phyloP scores from a whole-genome alignment of 2,329 filamentous ascomycete genomes.

The Hypomyces rosellus region DNA sequence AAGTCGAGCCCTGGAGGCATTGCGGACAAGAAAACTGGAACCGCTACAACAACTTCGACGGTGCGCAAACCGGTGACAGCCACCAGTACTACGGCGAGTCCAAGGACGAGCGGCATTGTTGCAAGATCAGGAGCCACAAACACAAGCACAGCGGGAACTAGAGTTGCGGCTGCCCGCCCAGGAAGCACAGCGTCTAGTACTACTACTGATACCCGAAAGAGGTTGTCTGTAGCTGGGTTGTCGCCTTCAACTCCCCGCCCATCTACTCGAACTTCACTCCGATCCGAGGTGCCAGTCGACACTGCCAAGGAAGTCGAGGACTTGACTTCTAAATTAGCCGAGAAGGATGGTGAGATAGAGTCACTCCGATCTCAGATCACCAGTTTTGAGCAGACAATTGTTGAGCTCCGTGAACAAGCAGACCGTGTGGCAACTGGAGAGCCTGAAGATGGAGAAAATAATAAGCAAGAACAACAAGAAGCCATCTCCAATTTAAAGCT shows the following conservation, averaged over 20 bases:
- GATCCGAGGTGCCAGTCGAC: conserved; percentile 36
- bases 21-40: conserved; percentile 29
- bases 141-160: conserved; percentile 26
- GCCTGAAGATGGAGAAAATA: conserved; percentile 34
- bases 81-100: conserved; percentile 26
- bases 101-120: conserved; percentile 29
- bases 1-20: conserved; percentile 33
- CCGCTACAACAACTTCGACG: conserved; percentile 24
- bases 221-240: conserved; percentile 45
- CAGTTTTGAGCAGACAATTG: conserved; percentile 49
- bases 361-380: conserved; percentile 51
- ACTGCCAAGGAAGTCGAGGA: conserved; percentile 52
- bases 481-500: conserved; percentile 42
- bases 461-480: conserved; percentile 34
- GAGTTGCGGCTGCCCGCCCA: conserved; percentile 22
- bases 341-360: conserved; percentile 52
- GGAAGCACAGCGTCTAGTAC: background rate
- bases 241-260: conserved; percentile 26
- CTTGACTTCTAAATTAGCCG: conserved; percentile 52
- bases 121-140: conserved; percentile 24
- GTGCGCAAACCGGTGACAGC: conserved; percentile 28
- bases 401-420: conserved; percentile 47
- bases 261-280: conserved; percentile 28
- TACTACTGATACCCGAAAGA: conserved; percentile 44
- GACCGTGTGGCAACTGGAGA: conserved; percentile 32